Conservation (phyloP, 148 eudicot species). For the Agrostemma githago region DNA sequence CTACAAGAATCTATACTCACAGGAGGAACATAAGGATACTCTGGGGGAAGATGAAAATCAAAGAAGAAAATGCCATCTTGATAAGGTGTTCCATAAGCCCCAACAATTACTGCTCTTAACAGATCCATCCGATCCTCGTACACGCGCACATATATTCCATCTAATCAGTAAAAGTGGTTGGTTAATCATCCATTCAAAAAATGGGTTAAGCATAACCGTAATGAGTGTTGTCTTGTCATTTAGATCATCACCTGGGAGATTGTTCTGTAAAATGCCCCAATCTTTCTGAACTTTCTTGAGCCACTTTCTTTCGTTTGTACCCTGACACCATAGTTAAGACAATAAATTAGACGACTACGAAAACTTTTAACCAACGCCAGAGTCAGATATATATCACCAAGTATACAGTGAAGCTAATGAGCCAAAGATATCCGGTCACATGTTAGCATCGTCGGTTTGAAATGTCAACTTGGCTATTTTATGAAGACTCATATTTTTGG, state of each 20-base stretch:
- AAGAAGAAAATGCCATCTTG: constrained; percentile 98
- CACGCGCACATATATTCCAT: constrained; percentile 86
- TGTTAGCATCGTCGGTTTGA: not conserved
- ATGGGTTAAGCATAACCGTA: not conserved
- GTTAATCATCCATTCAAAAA: not conserved
- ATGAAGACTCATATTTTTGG: not conserved
- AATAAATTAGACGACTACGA: not conserved
- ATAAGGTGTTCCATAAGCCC: constrained; percentile 98
- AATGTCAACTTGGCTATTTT: not conserved
- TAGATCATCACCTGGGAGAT: constrained; percentile 63
- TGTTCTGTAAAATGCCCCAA: constrained; percentile 92
- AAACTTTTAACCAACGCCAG: not conserved
- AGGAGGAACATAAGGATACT: constrained; percentile 95
- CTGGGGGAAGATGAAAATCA: constrained; percentile 95
- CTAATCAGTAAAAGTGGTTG: constrained; percentile 30
- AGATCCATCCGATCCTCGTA: constrained; percentile 98
- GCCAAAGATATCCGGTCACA: not conserved
- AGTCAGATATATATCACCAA: not conserved
- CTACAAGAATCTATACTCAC: constrained; percentile 38
- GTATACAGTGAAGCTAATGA: too few species aligned
- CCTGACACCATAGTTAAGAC: constrained; percentile 34
- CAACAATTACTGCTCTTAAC: constrained; percentile 88
- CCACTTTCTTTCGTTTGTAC: constrained; percentile 78
- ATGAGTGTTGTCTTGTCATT: constrained; percentile 10
- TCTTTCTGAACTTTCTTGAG: constrained; percentile 90